These are phyloP conservation scores for Eutrema yunnanense DNA, from an alignment of 345 rosid genomes.

Conservation along the genomic window DNA sequence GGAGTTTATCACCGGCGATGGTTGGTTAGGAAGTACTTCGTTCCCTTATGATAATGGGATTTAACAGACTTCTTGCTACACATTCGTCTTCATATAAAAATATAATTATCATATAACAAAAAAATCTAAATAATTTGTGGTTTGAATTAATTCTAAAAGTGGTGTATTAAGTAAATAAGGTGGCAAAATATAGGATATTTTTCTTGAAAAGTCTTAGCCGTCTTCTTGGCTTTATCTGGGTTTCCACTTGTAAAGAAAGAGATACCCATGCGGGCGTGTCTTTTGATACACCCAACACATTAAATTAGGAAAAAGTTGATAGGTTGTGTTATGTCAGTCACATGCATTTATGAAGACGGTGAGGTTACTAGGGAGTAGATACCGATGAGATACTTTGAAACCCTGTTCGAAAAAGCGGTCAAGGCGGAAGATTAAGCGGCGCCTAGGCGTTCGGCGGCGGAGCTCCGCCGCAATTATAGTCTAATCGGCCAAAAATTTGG, in stretches of 20 bases:
- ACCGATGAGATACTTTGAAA: background rate
- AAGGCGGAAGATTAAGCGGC: too few relatives aligned
- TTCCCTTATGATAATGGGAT: constrained; percentile 69
- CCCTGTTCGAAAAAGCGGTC: too few relatives aligned
- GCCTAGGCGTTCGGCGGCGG: too few relatives aligned
- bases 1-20: constrained; percentile 61
- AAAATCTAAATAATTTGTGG: background rate
- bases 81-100: background rate
- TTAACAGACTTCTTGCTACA: constrained; percentile 8
- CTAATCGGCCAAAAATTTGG: too few relatives aligned
- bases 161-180: background rate
- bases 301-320: background rate
- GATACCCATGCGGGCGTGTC: constrained; percentile 6
- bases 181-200: background rate
- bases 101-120: background rate
- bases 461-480: too few relatives aligned
- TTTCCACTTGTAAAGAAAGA: background rate
- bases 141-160: constrained; percentile 1
- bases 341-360: background rate
- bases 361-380: background rate
- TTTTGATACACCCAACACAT: background rate
- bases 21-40: constrained; percentile 75
- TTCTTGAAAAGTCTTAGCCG: background rate
- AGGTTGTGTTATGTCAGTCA: background rate
- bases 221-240: constrained; percentile 1